Evolutionary conservation across 2,329 filamentous ascomycete species (phyloP), one percentile per base, ranked within the genome.

Genomic region (Fusarium fracticaudum): DNA sequence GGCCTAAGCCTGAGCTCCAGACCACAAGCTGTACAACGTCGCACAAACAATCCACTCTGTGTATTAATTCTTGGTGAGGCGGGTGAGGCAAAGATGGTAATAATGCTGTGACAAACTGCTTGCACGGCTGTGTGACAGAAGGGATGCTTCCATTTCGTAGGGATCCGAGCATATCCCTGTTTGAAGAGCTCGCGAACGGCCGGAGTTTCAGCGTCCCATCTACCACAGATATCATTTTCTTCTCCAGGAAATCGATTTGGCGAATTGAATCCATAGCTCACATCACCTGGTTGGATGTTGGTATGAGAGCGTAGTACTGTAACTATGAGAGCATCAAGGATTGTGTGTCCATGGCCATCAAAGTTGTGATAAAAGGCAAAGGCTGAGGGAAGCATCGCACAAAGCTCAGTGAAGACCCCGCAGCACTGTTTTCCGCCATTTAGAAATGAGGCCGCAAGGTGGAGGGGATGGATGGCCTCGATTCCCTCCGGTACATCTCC

Each of bases 301-400:
- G 24, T 47, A 11, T 47, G 24, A 8, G 44, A 47, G 4, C 24
- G 44, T 8, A 47, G 44, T 3, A 47, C 8, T 12, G 18, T 0
- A 9, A 47, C 44, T 10, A 47, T 0, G 0, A 29, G 13, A 5
- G 18, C 8, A 47, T 45, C 44, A 22, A 47, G 44, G 13, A 47
- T 29, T 5, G 44, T 29, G 4, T 47, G 8, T 11, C 44, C 44
- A 29, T 29, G 12, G 0, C 1, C 24, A 10, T 47, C 18, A 0
- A 29, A 3, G 0, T 47, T 47, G 6, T 29, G 18, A 5, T 29
- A 22, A 22, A 47, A 47, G 0, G 44, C 18, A 29, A 47, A 29
- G 18, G 44, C 0, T 14, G 24, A 0, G 11, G 6, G 0, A 26
- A 26, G 17, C 2, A 45, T 20, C 0, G 2, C 0, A 26, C 0